Evolutionary conservation across 2,329 filamentous ascomycete species (phyloP).

Genomic region (Ceratocystis cacaofunesta): DNA sequence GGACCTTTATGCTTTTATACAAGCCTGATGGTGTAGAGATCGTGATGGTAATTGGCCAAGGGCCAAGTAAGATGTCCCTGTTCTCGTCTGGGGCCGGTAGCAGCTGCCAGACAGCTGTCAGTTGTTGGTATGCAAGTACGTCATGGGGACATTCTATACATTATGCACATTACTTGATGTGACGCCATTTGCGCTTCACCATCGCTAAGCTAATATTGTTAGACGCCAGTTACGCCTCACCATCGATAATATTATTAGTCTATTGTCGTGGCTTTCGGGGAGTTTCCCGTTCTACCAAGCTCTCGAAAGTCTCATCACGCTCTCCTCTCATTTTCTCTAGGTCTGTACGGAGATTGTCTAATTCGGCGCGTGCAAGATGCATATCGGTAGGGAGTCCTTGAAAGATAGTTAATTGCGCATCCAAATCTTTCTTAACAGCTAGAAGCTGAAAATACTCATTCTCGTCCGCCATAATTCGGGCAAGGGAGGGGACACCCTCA

Average conservation of each 20-base stretch:
- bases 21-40: background rate
- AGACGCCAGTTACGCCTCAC: too few relatives aligned
- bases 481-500: slow-evolving; percentile 7
- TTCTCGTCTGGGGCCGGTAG: too few relatives aligned
- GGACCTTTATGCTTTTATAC: background rate
- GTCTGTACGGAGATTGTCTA: slow-evolving; percentile 52
- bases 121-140: too few relatives aligned
- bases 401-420: slow-evolving; percentile 49
- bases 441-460: slow-evolving; percentile 29
- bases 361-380: slow-evolving; percentile 51
- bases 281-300: slow-evolving; percentile 44
- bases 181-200: too few relatives aligned
- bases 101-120: too few relatives aligned
- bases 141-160: too few relatives aligned
- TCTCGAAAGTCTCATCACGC: slow-evolving; percentile 63
- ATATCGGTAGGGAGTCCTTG: slow-evolving; percentile 58
- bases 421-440: slow-evolving; percentile 45
- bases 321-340: slow-evolving; percentile 44
- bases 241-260: background rate
- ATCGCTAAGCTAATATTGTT: background rate
- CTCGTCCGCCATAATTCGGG: slow-evolving; percentile 5
- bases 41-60: background rate
- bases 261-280: slow-evolving; percentile 12
- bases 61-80: too few relatives aligned
- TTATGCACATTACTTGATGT: too few relatives aligned